These are phyloP conservation scores for Leccinum variabile DNA, from an alignment of 1,284 basidiomycete genomes.

Conservation along the genomic window DNA sequence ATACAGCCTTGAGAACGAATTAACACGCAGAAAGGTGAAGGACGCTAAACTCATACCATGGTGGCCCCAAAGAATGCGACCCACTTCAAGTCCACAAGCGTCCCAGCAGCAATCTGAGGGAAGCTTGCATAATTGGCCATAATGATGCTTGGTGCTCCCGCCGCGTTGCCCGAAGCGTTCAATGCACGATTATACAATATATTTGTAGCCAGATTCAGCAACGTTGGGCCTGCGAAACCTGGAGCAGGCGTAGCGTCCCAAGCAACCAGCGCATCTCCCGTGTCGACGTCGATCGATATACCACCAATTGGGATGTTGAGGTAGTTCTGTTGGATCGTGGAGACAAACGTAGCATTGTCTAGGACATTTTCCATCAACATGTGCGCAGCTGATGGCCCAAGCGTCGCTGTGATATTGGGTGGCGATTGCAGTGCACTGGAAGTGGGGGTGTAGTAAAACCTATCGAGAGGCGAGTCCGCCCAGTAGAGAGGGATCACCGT, in stretches of 20 bases:
- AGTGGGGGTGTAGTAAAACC: constrained; percentile 20
- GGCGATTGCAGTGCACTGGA: constrained; percentile 44
- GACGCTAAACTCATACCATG: constrained; percentile 48
- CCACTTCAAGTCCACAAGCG: constrained; percentile 65
- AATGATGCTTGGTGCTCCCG: constrained; percentile 48
- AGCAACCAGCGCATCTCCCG: constrained; percentile 52
- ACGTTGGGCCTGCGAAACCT: constrained; percentile 51
- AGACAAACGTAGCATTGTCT: constrained; percentile 56
- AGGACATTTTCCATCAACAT: constrained; percentile 42
- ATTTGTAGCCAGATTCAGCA: constrained; percentile 71
- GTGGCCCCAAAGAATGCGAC: constrained; percentile 65
- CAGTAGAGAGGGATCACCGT: constrained; percentile 48
- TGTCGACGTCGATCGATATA: constrained; percentile 52
- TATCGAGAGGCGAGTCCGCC: constrained; percentile 42
- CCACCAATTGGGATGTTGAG: constrained; percentile 57
- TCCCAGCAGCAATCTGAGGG: constrained; percentile 51
- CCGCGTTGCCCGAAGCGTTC: constrained; percentile 44
- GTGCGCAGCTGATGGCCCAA: constrained; percentile 38
- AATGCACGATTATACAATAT: constrained; percentile 60
- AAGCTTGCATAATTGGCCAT: constrained; percentile 54
- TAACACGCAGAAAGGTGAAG: background rate
- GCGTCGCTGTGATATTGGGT: constrained; percentile 43
- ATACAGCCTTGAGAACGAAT: constrained; percentile 53
- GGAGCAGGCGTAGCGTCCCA: constrained; percentile 62
- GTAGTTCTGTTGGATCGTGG: constrained; percentile 48